Evolutionary conservation across 768 basidiomycete genomes (phyloP).

Genomic region (Kwoniella sp.): DNA sequence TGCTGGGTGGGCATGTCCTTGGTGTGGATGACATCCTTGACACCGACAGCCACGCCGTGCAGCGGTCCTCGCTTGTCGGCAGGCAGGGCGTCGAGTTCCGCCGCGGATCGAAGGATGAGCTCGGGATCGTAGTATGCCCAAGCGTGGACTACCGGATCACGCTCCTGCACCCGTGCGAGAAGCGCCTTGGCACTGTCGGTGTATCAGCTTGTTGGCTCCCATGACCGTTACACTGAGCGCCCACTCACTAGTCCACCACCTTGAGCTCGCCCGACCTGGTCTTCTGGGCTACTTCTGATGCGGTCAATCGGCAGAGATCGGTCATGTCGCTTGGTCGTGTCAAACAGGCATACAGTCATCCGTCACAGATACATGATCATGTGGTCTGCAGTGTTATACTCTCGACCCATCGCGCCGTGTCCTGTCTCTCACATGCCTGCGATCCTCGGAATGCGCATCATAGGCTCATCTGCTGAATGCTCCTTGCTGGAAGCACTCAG

Average conservation of each 20-base stretch:
- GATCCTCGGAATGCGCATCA: no score
- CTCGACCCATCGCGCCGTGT: no score
- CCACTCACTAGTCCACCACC: constrained; percentile 29
- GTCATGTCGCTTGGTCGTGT: constrained; percentile 1
- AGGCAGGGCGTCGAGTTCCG: constrained; percentile 27
- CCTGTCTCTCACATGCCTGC: no score
- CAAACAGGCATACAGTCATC: no score
- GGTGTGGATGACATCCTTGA: constrained; percentile 42
- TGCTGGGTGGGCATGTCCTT: constrained; percentile 32
- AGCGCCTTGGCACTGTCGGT: constrained; percentile 24
- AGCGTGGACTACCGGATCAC: constrained; percentile 28
- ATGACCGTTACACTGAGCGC: neutral
- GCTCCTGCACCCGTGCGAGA: constrained; percentile 24
- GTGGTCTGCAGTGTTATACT: no score
- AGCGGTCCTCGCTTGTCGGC: constrained; percentile 30
- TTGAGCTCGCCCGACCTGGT: constrained; percentile 20
- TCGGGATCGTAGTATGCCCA: constrained; percentile 38
- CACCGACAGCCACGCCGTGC: constrained; percentile 36
- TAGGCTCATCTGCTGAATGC: no score
- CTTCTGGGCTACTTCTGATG: constrained; percentile 23
- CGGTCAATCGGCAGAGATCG: constrained; percentile 25
- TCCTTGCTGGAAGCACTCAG: no score
- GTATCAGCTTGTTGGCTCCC: neutral
- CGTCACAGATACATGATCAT: no score
- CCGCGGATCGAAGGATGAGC: constrained; percentile 20